phyloP scores from a whole-genome alignment of 768 basidiomycete species.

The Trametes cubensis region DNA sequence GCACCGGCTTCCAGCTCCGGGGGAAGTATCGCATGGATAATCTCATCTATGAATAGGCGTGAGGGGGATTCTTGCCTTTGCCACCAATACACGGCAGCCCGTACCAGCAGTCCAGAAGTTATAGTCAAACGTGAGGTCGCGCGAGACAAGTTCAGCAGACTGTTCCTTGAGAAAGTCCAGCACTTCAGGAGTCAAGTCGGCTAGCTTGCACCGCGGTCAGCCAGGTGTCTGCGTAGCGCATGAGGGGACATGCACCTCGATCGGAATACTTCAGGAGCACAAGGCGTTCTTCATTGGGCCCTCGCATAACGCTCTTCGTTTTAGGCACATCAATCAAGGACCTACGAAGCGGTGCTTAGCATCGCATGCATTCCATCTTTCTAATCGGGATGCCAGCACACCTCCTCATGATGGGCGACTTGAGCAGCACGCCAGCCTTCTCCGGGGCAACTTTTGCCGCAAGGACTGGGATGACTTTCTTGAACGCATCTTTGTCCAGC shows the following conservation, averaged over 20 bases:
- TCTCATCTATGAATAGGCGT: slow-evolving; percentile 60
- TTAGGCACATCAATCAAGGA: slow-evolving; percentile 70
- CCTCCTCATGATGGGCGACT: slow-evolving; percentile 61
- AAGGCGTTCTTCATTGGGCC: slow-evolving; percentile 56
- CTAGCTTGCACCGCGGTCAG: slow-evolving; percentile 53
- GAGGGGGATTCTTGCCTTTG: background rate
- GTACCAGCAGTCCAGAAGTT: slow-evolving; percentile 88
- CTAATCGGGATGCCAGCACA: slow-evolving; percentile 37
- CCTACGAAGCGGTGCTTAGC: slow-evolving; percentile 39
- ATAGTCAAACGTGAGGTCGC: slow-evolving; percentile 73
- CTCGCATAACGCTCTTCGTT: slow-evolving; percentile 57
- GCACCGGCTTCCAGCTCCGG: slow-evolving; percentile 74
- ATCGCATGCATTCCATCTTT: slow-evolving; percentile 17
- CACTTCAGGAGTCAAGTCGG: slow-evolving; percentile 61
- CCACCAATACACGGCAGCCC: slow-evolving; percentile 14
- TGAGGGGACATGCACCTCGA: slow-evolving; percentile 48
- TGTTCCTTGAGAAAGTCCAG: slow-evolving; percentile 58
- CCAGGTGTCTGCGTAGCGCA: slow-evolving; percentile 23
- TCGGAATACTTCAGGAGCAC: slow-evolving; percentile 64
- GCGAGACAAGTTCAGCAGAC: slow-evolving; percentile 55
- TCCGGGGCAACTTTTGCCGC: slow-evolving; percentile 64
- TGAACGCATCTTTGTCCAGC: slow-evolving; percentile 69
- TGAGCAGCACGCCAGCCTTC: slow-evolving; percentile 58
- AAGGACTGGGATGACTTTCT: slow-evolving; percentile 64
- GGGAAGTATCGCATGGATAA: slow-evolving; percentile 81